These are phyloP conservation scores for Pythium aristosporum DNA, from an alignment of 352 stramenopile genomes.

Conservation along the genomic window DNA sequence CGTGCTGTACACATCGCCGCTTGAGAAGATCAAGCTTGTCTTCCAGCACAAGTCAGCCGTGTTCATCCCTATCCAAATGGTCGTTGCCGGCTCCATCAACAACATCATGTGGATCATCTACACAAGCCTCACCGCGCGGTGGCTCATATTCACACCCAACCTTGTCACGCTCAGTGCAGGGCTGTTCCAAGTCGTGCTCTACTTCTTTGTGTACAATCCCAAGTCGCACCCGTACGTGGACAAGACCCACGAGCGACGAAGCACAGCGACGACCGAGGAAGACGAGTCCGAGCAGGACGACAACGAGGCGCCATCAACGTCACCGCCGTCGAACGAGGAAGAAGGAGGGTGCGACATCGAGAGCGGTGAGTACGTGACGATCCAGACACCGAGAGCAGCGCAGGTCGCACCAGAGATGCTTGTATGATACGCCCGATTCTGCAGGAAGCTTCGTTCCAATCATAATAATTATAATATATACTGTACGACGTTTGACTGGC, in stretches of 20 bases:
- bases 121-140: slow-evolving; percentile 37
- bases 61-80: slow-evolving; percentile 43
- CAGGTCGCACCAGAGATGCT: slow-evolving; percentile 10
- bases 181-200: slow-evolving; percentile 39
- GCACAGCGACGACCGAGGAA: slow-evolving; percentile 18
- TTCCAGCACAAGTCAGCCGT: slow-evolving; percentile 43
- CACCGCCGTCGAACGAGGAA: background rate
- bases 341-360: background rate
- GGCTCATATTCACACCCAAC: slow-evolving; percentile 33
- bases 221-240: slow-evolving; percentile 35
- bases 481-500: no score
- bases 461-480: no score
- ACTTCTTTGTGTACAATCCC: slow-evolving; percentile 45
- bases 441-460: no score
- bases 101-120: slow-evolving; percentile 53
- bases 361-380: slow-evolving; percentile 11
- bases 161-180: background rate
- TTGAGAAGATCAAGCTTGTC: slow-evolving; percentile 49
- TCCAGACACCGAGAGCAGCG: slow-evolving; percentile 11
- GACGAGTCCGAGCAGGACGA: slow-evolving; percentile 6
- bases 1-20: slow-evolving; percentile 50
- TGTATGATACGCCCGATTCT: slow-evolving; percentile 1
- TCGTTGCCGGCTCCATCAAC: slow-evolving; percentile 39
- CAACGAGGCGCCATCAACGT: background rate
- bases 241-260: slow-evolving; percentile 5